phyloP scores from a whole-genome alignment of 495 filamentous ascomycete species.

The Penicillium mononematosum region DNA sequence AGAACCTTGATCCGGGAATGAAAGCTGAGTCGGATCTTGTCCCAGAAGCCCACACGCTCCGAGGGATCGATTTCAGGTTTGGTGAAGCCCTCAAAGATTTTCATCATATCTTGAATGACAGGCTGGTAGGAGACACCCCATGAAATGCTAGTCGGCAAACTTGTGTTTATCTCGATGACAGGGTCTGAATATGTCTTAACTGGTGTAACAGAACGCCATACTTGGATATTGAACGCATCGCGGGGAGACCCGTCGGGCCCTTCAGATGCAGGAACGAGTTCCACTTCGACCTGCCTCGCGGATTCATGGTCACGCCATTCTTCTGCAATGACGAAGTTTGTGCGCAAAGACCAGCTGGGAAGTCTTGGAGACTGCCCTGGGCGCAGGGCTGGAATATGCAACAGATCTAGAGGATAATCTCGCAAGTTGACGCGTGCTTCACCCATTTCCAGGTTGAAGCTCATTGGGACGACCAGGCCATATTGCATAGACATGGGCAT shows the following conservation, averaged over 20 bases:
- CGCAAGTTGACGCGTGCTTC: conserved; percentile 81
- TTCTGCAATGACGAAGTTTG: conserved; percentile 96
- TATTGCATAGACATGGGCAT: conserved; percentile 92
- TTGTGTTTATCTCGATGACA: conserved; percentile 85
- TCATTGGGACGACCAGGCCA: conserved; percentile 83
- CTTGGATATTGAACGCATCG: conserved; percentile 70
- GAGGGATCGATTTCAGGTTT: conserved; percentile 93
- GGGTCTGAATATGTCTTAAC: conserved; percentile 98
- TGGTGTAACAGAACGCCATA: conserved; percentile 87
- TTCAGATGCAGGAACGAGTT: conserved; percentile 74
- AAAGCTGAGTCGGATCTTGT: conserved; percentile 93
- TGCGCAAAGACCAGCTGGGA: conserved; percentile 78
- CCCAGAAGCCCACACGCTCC: conserved; percentile 95
- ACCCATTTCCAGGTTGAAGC: conserved; percentile 84
- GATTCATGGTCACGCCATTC: conserved; percentile 80
- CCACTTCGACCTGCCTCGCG: conserved; percentile 74
- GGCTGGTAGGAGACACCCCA: conserved; percentile 98
- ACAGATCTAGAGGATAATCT: conserved; percentile 88
- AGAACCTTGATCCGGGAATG: conserved; percentile 86
- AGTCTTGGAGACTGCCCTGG: conserved; percentile 74
- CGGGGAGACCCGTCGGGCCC: conserved; percentile 38
- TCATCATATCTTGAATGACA: conserved; percentile 99
- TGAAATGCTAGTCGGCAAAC: conserved; percentile 84
- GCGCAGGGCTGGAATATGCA: conserved; percentile 85
- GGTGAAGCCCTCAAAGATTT: conserved; percentile 95